phyloP scores from a whole-genome alignment of 108 stramenopile genomes.

The Skeletonema menzelii region DNA sequence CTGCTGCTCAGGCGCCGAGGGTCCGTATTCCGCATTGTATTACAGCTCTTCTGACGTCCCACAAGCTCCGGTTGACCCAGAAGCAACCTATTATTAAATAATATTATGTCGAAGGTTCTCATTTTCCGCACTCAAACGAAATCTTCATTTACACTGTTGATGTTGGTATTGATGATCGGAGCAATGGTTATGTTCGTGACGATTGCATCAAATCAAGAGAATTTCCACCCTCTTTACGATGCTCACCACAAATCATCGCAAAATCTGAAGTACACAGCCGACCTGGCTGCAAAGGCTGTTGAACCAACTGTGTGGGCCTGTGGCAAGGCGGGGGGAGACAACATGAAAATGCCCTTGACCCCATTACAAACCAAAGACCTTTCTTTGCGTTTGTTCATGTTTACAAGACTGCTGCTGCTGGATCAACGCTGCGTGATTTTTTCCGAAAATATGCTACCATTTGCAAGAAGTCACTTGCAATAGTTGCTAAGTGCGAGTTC shows the following conservation, averaged over 20 bases:
- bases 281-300: background rate
- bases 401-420: slow-evolving; percentile 66
- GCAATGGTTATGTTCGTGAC: background rate
- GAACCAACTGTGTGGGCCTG: slow-evolving; percentile 19
- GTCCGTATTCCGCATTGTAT: no score
- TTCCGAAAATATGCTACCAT: slow-evolving; percentile 38
- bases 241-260: background rate
- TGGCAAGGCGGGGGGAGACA: slow-evolving; percentile 5
- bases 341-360: background rate
- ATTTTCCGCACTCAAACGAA: background rate
- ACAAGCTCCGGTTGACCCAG: no score
- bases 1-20: no score
- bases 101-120: background rate
- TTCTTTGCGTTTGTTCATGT: slow-evolving; percentile 60
- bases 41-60: no score
- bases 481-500: slow-evolving; percentile 5
- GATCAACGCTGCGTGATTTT: slow-evolving; percentile 48
- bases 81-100: no score
- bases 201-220: background rate
- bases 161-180: background rate
- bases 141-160: background rate
- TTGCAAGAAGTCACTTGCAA: slow-evolving; percentile 39
- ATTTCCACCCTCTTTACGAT: background rate
- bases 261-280: background rate
- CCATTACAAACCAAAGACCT: slow-evolving; percentile 22